Base-by-base conservation (phyloP, 2,329 filamentous ascomycete genomes). In the Biscogniauxia sp. region DNA sequence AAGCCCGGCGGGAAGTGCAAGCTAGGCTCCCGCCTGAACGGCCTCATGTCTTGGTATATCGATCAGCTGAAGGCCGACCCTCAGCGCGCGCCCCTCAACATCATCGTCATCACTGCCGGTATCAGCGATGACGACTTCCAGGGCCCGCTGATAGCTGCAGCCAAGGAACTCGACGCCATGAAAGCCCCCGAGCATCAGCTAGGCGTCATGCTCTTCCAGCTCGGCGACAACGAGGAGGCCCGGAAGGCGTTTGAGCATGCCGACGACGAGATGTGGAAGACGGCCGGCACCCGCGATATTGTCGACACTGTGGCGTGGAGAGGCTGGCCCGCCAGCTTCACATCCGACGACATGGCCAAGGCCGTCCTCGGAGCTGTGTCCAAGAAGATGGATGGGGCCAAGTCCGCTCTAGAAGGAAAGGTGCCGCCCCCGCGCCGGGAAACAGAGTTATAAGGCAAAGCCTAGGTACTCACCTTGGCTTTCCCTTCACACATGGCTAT, bases 141-240 rank as follows among this genome's bases (percentile, higher is more conserved):
- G 11, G 62, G 60, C 9, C 67, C 66, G 3, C 53, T 65, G 52
- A 53, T 64, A 6, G 59, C 61, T 11, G 62, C 61, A 1, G 66
- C 66, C 3, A 58, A 54, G 50, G 62, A 62, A 57, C 63, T 68
- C 54, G 66, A 68, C 57, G 59, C 49, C 41, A 61, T 66, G 61
- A 56, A 56, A 8, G 65, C 64, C 15, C 60, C 65, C 8, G 55
- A 41, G 41, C 66, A 68, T 19, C 83, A 86, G 66, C 84, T 85
- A 32, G 72, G 72, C 19, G 64, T 68, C 6, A 66, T 66, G 65
- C 65, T 69, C 11, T 70, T 70, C 61, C 68, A 68, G 58, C 56
- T 68, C n/a, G 67, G 66, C 51, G 67, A 70, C 51, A 60, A 68
- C 59, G 66, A 69, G 56, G 65, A 71, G 19, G 64, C 60, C 19